Base-by-base conservation (phyloP, 1,284 basidiomycete genomes). In the Cutaneotrichosporon arboriforme region DNA sequence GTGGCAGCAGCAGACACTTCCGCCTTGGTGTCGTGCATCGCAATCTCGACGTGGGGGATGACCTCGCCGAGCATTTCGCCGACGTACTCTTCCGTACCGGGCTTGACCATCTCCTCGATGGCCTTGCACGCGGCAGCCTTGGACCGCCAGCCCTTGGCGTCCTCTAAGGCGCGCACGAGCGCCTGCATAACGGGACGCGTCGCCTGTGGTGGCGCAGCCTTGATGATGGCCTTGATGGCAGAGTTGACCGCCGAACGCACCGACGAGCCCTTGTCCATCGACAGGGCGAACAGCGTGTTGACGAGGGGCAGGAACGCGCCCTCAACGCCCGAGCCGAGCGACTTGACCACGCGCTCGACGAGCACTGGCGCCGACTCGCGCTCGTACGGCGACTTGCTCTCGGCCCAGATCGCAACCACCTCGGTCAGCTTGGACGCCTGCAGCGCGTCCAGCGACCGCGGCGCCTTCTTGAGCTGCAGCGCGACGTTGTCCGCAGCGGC, bases 11-110 rank as follows among this genome's bases (percentile, higher is more conserved):
- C 81, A 15, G 91, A 87, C 38, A 97, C 90, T 81, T 98, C 94
- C 62, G 84, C 77, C 76, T 97, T 98, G 62, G 94, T 97, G 76
- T 98, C 94, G 72, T 96, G 91, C 92, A 98, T 94, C 13, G 90
- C 85, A 45, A 78, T 79, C 70, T 96, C 92, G 26, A 98, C 84
- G 65, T 85, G 85, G 14, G 93, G 94, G 46, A 97, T 83, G 44
- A 90, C 83, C 35, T 80, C 77, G 17, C 84, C 92, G 36, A 98
- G 80, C 70, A 94, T 85, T 49, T 84, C 83, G 40, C 90, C 92
- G 50, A 97, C 86, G 65, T 84, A 83, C 59, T 92, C 89, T 65
- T 83, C 84, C 17, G 88, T 83, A 12, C 81, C 79, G 40, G 79
- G 77, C 63, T 78, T 77, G 45, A 88, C 85, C 59, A 91, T 85